These are phyloP conservation scores for Solanum neorickii DNA, from an alignment of 257 asterid genomes.

Conservation along the genomic window DNA sequence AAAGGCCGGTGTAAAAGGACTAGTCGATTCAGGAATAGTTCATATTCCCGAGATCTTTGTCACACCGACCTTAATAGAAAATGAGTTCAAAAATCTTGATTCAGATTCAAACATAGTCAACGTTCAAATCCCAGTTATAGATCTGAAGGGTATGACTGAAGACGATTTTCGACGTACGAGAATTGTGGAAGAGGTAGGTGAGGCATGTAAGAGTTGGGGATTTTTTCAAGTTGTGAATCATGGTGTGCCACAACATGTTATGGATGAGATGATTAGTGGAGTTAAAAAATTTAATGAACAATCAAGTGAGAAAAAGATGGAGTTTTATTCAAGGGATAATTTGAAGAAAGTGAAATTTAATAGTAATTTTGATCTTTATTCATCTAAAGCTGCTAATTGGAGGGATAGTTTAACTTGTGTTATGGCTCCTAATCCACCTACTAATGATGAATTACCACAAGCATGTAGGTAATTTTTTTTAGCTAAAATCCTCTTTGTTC, in stretches of 20 bases:
- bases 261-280: constrained; percentile 6
- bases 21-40: background rate
- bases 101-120: background rate
- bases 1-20: constrained; percentile 4
- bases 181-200: background rate
- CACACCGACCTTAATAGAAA: background rate
- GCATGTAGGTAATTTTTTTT: background rate
- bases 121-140: background rate
- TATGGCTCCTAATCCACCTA: constrained; percentile 9
- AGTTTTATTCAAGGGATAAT: background rate
- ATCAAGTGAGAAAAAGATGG: background rate
- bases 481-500: background rate
- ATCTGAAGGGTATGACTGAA: background rate
- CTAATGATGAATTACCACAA: background rate
- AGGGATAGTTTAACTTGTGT: background rate
- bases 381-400: constrained; percentile 2
- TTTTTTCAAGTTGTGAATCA: constrained; percentile 8
- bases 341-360: constrained; percentile 1
- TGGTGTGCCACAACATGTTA: background rate
- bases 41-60: background rate
- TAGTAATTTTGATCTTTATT: constrained; percentile 7
- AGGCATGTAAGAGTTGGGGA: constrained; percentile 3
- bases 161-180: background rate
- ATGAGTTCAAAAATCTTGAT: background rate
- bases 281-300: background rate